Conservation (phyloP, 2,329 filamentous ascomycete species). For the Calonectria hawksworthii region DNA sequence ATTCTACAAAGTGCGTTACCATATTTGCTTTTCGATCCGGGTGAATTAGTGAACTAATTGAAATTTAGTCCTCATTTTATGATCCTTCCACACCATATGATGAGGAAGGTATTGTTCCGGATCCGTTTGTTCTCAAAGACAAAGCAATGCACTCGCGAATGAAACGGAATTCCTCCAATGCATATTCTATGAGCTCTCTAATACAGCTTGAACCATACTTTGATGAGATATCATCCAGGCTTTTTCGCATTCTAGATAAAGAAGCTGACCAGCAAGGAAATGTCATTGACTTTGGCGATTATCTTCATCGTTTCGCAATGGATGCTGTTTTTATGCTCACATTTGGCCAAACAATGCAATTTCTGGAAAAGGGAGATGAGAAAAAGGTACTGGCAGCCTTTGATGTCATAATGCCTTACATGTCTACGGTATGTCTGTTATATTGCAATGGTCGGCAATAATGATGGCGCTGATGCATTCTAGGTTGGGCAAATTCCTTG, state of each 20-base stretch:
- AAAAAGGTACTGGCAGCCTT: neutral
- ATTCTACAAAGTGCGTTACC: neutral
- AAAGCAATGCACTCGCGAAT: neutral
- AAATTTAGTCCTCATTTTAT: neutral
- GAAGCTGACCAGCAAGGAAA: neutral
- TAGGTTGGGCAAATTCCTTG: constrained; percentile 4
- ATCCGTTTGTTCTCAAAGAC: constrained; percentile 8
- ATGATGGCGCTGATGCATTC: neutral
- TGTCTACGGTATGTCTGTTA: neutral
- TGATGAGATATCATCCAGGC: neutral
- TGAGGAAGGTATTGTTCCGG: constrained; percentile 4
- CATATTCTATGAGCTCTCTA: neutral
- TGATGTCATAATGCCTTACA: neutral
- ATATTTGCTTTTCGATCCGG: too few relatives aligned
- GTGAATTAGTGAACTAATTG: too few relatives aligned
- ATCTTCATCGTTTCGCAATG: neutral
- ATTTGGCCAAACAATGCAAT: neutral
- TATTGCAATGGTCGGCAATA: neutral
- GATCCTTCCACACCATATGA: neutral
- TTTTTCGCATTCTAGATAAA: neutral
- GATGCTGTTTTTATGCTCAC: constrained; percentile 1
- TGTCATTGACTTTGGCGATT: neutral
- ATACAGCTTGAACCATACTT: neutral
- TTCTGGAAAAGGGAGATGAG: neutral
- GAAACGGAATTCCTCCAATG: constrained; percentile 4